Percentiles rank a stretch among this genome's conserved stretches.
Evolutionary conservation across 768 basidiomycete species (phyloP).

Genomic region (Roridomyces roridus): DNA sequence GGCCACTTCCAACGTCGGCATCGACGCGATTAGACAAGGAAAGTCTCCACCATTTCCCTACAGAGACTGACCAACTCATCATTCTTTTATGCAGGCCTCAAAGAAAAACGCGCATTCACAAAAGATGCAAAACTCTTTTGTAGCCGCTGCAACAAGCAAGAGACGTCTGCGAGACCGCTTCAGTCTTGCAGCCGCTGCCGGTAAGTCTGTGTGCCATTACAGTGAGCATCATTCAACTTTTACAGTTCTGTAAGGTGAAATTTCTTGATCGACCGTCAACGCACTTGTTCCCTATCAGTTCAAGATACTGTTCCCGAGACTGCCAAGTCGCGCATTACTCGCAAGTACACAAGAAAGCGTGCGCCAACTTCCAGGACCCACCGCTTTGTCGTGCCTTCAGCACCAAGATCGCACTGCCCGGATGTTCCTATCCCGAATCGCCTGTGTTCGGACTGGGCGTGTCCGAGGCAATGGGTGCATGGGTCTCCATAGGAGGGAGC

Average conservation of each 20-base stretch:
- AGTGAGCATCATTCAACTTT: background rate
- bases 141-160: constrained; percentile 11
- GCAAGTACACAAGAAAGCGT: constrained; percentile 10
- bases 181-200: constrained; percentile 19
- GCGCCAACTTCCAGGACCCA: constrained; percentile 12
- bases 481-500: constrained; percentile 12
- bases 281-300: background rate
- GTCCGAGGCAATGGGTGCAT: constrained; percentile 16
- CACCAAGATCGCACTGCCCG: constrained; percentile 4
- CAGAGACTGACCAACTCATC: no score
- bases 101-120: constrained; percentile 8
- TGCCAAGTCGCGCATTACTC: constrained; percentile 22
- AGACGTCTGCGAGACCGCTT: constrained; percentile 3
- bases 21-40: constrained; percentile 2
- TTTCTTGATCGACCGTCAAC: background rate
- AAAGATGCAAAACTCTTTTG: constrained; percentile 16
- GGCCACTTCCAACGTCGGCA: background rate
- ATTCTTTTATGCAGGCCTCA: constrained; percentile 8
- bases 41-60: no score
- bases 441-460: constrained; percentile 5
- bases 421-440: constrained; percentile 15
- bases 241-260: constrained; percentile 20
- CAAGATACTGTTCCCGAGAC: constrained; percentile 19
- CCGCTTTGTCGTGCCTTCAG: constrained; percentile 23
- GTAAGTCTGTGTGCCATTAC: background rate